Evolutionary conservation across 352 stramenopile species (phyloP).

Genomic region (Globisporangium parvum): DNA sequence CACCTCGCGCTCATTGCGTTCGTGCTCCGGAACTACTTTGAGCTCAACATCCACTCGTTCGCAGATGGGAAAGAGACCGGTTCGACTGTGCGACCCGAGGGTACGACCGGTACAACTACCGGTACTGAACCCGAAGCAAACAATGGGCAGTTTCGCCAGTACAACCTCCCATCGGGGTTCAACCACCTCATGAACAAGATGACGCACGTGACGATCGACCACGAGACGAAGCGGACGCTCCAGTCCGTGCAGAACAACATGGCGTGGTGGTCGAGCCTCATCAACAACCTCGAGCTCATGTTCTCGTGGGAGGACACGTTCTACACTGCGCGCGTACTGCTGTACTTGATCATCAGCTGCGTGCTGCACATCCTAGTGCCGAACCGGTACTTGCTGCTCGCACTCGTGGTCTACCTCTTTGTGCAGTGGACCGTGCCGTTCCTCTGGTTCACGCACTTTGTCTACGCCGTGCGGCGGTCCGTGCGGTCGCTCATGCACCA

Average conservation of each 20-base stretch:
- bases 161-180: slow-evolving; percentile 77
- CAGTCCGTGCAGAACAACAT: slow-evolving; percentile 88
- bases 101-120: neutral
- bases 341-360: slow-evolving; percentile 81
- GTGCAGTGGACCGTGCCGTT: slow-evolving; percentile 78
- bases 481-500: slow-evolving; percentile 69
- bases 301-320: slow-evolving; percentile 87
- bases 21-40: slow-evolving; percentile 79
- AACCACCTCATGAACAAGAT: slow-evolving; percentile 89
- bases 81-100: neutral
- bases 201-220: slow-evolving; percentile 80
- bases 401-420: slow-evolving; percentile 75
- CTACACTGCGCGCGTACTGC: slow-evolving; percentile 73
- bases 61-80: slow-evolving; percentile 40
- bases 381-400: slow-evolving; percentile 79
- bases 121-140: slow-evolving; percentile 20
- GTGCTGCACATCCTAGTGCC: slow-evolving; percentile 80
- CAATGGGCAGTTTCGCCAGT: slow-evolving; percentile 61
- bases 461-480: slow-evolving; percentile 62
- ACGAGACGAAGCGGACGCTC: slow-evolving; percentile 76
- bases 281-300: slow-evolving; percentile 83
- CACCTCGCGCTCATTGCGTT: slow-evolving; percentile 78
- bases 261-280: slow-evolving; percentile 81
- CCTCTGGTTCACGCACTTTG: slow-evolving; percentile 56
- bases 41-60: slow-evolving; percentile 80